Evolutionary conservation across 176 grass and related monocot species (phyloP).

Genomic region (Dactylis glomerata): DNA sequence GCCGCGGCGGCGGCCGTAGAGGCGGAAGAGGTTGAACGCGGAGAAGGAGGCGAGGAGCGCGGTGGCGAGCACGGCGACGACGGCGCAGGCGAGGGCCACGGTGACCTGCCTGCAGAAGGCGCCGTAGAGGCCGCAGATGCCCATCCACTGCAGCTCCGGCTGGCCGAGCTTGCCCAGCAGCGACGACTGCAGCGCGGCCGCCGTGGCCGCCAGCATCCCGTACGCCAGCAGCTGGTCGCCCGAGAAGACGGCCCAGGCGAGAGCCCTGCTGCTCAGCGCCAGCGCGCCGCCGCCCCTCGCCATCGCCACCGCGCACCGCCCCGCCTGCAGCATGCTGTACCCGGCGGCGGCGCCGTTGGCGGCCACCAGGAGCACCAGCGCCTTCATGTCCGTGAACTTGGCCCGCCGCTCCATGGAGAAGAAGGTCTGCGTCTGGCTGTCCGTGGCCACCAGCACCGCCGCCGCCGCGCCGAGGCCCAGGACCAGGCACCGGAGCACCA

Average conservation of each 20-base stretch:
- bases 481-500: conserved; percentile 43
- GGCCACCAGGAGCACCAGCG: conserved; percentile 63
- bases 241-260: conserved; percentile 68
- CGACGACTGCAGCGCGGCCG: conserved; percentile 57
- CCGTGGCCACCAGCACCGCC: conserved; percentile 51
- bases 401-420: conserved; percentile 62
- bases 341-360: conserved; percentile 40
- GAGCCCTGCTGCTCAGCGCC: conserved; percentile 19
- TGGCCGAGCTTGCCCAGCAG: conserved; percentile 53
- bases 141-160: conserved; percentile 84
- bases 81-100: conserved; percentile 45
- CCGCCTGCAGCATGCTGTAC: conserved; percentile 72
- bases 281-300: not conserved
- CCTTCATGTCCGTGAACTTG: conserved; percentile 68
- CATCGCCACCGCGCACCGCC: conserved; percentile 36
- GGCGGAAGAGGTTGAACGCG: conserved; percentile 82
- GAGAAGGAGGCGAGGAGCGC: conserved; percentile 50
- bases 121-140: conserved; percentile 61
- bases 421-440: conserved; percentile 53
- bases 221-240: conserved; percentile 92
- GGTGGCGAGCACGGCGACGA: conserved; percentile 42
- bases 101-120: conserved; percentile 68
- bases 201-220: conserved; percentile 44
- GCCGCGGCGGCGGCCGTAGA: conserved; percentile 41
- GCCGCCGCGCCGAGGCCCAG: conserved; percentile 31